phyloP scores from a whole-genome alignment of 306 rosid species.

The Malus sieversii region DNA sequence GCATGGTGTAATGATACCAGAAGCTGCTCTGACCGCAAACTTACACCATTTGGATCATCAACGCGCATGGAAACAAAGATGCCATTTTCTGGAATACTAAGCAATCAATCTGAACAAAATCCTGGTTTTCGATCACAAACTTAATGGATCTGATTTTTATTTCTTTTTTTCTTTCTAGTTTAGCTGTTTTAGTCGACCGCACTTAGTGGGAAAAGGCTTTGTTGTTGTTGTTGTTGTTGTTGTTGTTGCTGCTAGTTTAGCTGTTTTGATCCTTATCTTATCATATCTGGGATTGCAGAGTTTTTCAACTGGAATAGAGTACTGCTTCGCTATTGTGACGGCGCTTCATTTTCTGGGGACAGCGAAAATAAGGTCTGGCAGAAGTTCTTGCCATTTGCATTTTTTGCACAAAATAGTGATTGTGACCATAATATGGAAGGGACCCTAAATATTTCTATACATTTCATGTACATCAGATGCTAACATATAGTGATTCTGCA shows the following conservation, averaged over 20 bases:
- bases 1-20: slow-evolving; percentile 70
- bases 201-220: too few relatives aligned
- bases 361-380: slow-evolving; percentile 41
- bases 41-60: slow-evolving; percentile 56
- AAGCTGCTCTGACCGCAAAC: slow-evolving; percentile 53
- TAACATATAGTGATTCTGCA: not conserved
- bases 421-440: not conserved
- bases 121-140: slow-evolving; percentile 44
- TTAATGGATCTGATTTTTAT: too few relatives aligned
- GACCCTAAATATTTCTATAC: not conserved
- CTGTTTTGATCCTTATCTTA: too few relatives aligned
- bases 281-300: slow-evolving; percentile 31
- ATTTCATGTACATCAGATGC: not conserved
- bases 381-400: not conserved
- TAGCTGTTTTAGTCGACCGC: not conserved
- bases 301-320: slow-evolving; percentile 82
- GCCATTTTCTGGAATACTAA: slow-evolving; percentile 60
- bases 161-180: not conserved
- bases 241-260: too few relatives aligned
- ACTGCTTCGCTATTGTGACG: slow-evolving; percentile 81
- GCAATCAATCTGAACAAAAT: slow-evolving; percentile 49
- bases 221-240: too few relatives aligned
- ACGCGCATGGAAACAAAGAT: slow-evolving; percentile 53
- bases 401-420: not conserved
- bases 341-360: slow-evolving; percentile 83